Evolutionary conservation across 2,329 filamentous ascomycete genomes (phyloP).

Genomic region (Ophiostoma sp.): DNA sequence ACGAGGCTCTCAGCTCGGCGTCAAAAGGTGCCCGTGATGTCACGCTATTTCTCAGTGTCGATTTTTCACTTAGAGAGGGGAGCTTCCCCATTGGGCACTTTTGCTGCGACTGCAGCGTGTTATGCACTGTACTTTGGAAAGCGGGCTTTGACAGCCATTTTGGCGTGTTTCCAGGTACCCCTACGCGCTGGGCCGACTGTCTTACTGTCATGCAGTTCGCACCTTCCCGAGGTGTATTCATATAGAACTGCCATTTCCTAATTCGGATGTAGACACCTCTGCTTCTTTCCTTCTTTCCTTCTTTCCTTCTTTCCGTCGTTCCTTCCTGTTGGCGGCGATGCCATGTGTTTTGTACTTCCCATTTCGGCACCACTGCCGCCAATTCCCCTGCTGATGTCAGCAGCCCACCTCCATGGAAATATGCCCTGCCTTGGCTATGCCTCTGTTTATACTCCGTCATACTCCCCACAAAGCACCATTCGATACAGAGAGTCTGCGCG

Average conservation of each 20-base stretch:
- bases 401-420: background rate
- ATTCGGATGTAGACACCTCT: too few relatives aligned
- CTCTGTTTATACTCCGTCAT: background rate
- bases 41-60: background rate
- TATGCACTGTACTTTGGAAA: constrained; percentile 2
- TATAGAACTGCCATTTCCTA: too few relatives aligned
- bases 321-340: too few relatives aligned
- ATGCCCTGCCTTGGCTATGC: background rate
- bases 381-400: background rate
- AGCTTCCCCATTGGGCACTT: background rate
- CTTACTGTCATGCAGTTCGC: background rate
- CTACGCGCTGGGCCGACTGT: background rate
- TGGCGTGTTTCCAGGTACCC: background rate
- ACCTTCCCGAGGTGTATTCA: too few relatives aligned
- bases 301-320: too few relatives aligned
- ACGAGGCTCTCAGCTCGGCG: too few relatives aligned
- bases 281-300: too few relatives aligned
- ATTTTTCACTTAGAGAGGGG: constrained; percentile 1
- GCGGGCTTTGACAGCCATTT: background rate
- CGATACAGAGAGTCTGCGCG: background rate
- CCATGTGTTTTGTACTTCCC: background rate
- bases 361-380: background rate
- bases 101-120: background rate
- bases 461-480: background rate
- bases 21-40: background rate